Evolutionary conservation across 176 grass and related monocot species (phyloP).

Genomic region (Phyllostachys edulis): DNA sequence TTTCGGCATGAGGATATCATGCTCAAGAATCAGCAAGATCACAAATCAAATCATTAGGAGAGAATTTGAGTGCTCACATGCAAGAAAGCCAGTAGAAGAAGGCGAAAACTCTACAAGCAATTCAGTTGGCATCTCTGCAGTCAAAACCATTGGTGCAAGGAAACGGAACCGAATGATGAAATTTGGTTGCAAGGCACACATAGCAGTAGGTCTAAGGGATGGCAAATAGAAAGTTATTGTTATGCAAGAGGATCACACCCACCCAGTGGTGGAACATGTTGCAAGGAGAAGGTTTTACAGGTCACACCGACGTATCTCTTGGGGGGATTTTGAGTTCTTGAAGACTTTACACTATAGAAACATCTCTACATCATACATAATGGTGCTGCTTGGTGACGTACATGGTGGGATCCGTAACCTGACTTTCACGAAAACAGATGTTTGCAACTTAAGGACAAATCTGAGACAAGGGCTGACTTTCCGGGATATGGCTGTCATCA

Average conservation of each 20-base stretch:
- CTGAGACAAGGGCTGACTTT: neutral
- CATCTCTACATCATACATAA: neutral
- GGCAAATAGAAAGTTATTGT: too few species aligned
- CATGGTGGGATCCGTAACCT: neutral
- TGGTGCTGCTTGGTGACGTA: neutral
- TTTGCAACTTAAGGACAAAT: neutral
- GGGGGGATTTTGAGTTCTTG: neutral
- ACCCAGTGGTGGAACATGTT: neutral
- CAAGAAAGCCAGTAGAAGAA: neutral
- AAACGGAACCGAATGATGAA: neutral
- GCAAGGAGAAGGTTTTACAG: accelerated
- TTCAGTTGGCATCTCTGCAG: neutral
- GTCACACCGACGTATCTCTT: neutral
- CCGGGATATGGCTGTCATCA: accelerated
- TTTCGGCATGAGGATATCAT: neutral
- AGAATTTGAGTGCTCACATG: neutral
- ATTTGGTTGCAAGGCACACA: neutral
- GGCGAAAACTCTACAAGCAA: too few species aligned
- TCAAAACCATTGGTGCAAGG: neutral
- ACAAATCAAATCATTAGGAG: neutral
- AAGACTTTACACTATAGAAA: neutral
- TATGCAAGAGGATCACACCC: too few species aligned
- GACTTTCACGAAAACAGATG: neutral
- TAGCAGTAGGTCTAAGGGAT: neutral
- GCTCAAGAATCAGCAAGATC: neutral